Evolutionary conservation across 192 early-diverging fungal species (phyloP).

Genomic region (Gamsiella multidivaricata): DNA sequence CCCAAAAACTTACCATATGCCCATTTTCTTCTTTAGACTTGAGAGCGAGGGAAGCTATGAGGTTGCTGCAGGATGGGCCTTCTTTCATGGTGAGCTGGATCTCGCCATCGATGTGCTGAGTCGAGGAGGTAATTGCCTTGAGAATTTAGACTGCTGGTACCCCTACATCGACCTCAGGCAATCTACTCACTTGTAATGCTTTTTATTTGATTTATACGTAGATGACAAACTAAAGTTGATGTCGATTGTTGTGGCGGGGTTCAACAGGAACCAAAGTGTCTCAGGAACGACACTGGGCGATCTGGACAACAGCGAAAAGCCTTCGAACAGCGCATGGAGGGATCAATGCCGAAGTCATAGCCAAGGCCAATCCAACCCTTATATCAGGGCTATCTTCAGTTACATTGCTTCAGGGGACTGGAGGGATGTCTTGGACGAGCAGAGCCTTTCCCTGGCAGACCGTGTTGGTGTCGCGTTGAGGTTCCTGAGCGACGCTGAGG

Average conservation of each 20-base stretch:
- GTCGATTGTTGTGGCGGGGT: conserved; percentile 76
- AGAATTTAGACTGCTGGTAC: background rate
- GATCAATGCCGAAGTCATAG: conserved; percentile 71
- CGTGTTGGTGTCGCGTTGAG: conserved; percentile 87
- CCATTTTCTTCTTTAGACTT: conserved; percentile 55
- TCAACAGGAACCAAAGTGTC: conserved; percentile 35
- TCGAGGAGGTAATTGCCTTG: conserved; percentile 40
- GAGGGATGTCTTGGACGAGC: conserved; percentile 77
- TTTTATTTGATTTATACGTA: conserved; percentile 26
- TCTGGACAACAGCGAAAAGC: conserved; percentile 37
- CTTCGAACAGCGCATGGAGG: conserved; percentile 60
- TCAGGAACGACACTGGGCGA: conserved; percentile 57
- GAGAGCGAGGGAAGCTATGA: conserved; percentile 78
- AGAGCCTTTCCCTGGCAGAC: conserved; percentile 79
- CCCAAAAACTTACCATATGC: conserved; percentile 20
- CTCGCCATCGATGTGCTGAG: conserved; percentile 79
- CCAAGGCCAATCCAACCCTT: conserved; percentile 73
- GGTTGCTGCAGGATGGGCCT: conserved; percentile 87
- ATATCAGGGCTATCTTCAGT: conserved; percentile 89
- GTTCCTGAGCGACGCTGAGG: conserved; percentile 84
- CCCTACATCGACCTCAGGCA: too few relatives aligned
- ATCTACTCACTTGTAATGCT: too few relatives aligned
- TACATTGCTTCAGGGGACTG: conserved; percentile 88
- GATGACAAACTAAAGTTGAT: conserved; percentile 87
- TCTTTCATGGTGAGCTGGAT: conserved; percentile 84